phyloP scores from a whole-genome alignment of 306 rosid genomes.

The Delonix regia region DNA sequence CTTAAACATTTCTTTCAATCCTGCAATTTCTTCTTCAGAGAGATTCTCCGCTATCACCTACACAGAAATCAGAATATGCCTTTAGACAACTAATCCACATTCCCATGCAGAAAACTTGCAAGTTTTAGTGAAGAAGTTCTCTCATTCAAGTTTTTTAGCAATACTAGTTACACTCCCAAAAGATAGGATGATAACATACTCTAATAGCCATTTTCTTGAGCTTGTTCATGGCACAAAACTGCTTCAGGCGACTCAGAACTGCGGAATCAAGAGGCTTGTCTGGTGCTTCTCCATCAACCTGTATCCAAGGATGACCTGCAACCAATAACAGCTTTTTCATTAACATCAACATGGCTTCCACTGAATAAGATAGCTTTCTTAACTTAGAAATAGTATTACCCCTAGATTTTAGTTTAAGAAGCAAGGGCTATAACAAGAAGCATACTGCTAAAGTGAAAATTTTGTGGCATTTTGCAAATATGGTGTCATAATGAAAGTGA shows the following conservation, averaged over 20 bases:
- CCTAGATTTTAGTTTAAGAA: not conserved
- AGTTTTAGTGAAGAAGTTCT: not conserved
- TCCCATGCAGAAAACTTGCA: conserved; percentile 1
- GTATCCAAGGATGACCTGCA: conserved; percentile 92
- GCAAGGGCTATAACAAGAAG: not conserved
- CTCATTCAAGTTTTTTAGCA: not conserved
- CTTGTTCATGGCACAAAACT: conserved; percentile 78
- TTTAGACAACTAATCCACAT: not conserved
- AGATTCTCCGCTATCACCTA: conserved; percentile 80
- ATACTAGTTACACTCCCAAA: not conserved
- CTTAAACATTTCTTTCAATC: conserved; percentile 55
- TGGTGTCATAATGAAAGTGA: not conserved
- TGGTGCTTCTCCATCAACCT: conserved; percentile 72
- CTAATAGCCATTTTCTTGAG: conserved; percentile 84
- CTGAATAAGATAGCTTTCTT: no score
- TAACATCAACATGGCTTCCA: not conserved
- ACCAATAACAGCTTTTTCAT: conserved; percentile 19
- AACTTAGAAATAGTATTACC: no score
- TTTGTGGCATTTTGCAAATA: not conserved
- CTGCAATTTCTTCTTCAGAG: conserved; percentile 76
- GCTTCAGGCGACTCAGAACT: conserved; percentile 72
- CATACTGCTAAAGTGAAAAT: not conserved
- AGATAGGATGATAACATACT: conserved; percentile 44
- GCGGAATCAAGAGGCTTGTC: conserved; percentile 77
- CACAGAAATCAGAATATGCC: conserved; percentile 9